Percentiles rank a stretch among this genome's conserved stretches.
phyloP scores from a whole-genome alignment of 805 yeast species.

The Candida pseudoglaebosa region DNA sequence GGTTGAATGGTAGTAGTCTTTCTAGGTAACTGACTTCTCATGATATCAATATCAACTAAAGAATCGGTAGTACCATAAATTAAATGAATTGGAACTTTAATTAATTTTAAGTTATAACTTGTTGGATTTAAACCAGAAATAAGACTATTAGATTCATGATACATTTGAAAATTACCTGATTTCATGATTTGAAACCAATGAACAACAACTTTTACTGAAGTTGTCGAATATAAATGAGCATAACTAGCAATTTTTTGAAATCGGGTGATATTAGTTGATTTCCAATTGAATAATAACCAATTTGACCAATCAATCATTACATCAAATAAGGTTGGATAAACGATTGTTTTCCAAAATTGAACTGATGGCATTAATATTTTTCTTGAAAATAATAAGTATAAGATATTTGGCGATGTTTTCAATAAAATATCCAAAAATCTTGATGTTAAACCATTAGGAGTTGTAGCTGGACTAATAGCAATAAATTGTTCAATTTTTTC shows the following conservation, averaged over 20 bases:
- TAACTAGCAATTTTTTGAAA: conserved; percentile 77
- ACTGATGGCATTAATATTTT: conserved; percentile 74
- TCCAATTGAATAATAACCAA: conserved; percentile 75
- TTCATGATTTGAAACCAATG: conserved; percentile 93
- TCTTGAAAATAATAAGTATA: conserved; percentile 70
- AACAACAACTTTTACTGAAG: conserved; percentile 89
- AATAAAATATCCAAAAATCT: conserved; percentile 71
- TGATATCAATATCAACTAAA: conserved; percentile 77
- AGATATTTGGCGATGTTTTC: conserved; percentile 68
- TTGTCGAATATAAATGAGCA: conserved; percentile 84
- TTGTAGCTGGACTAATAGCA: conserved; percentile 91
- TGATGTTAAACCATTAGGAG: conserved; percentile 81
- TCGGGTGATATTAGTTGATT: conserved; percentile 60
- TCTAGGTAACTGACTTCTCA: conserved; percentile 64
- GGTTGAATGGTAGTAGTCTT: conserved; percentile 48
- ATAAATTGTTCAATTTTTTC: conserved; percentile 53
- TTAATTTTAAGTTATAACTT: conserved; percentile 37
- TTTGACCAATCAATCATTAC: conserved; percentile 69
- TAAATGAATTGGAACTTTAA: conserved; percentile 63
- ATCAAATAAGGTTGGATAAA: conserved; percentile 74
- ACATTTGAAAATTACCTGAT: conserved; percentile 80
- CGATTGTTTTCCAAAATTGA: conserved; percentile 70
- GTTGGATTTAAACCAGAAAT: conserved; percentile 29
- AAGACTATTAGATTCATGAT: conserved; percentile 49
- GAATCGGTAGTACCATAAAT: conserved; percentile 81